Evolutionary conservation across 2,329 filamentous ascomycete species (phyloP), one percentile per base, ranked within the genome.

Genomic region (Ascochyta clinopodiicola): DNA sequence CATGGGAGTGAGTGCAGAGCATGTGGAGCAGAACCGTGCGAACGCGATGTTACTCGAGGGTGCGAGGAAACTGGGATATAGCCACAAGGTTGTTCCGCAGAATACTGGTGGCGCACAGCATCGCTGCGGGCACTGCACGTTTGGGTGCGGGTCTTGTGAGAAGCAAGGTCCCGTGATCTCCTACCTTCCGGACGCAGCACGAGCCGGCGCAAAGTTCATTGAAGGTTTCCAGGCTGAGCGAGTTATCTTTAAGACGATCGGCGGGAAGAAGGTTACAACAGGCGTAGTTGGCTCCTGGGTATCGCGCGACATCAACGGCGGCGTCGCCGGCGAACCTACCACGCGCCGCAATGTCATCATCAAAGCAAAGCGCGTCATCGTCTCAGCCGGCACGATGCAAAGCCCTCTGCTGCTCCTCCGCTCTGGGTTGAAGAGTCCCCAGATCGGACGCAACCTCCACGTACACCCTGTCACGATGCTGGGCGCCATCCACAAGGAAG

Each of bases 371-470:
- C 89, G 87, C 67, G 89, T 96, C 10, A 85, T 97, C 42, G 76
- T 96, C n/a, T 86, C 91, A 0, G 85, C 84, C 22, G 93, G 94
- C 4, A 85, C 89, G 1, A 77, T 97, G 50, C 87, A 90, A 68
- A 92, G 86, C 39, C 93, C 94, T 0, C 73, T 94, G 1, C 72
- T 97, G 2, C 80, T 98, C 38, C 79, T 87, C 61, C 88, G 88
- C 44, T 96, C 92, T 57, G 92, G 92, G 1, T 75, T 97, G 44
- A 88, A 84, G 79, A 96, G 96, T 71, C 82, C 82, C 4, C 88
- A 96, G 52, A 88, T 97, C 59, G 94, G 94, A 24, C 84, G 82
- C 7, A 91, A 97, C 66, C 84, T 97, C 3, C 82, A 95, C 66
- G 75, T 96, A 0, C 94, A 98, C 69, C 94, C 94, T 1, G 88